These are phyloP conservation scores for Bipolaris sorokiniana DNA, from an alignment of 2,329 filamentous ascomycete genomes.

Conservation along the genomic window DNA sequence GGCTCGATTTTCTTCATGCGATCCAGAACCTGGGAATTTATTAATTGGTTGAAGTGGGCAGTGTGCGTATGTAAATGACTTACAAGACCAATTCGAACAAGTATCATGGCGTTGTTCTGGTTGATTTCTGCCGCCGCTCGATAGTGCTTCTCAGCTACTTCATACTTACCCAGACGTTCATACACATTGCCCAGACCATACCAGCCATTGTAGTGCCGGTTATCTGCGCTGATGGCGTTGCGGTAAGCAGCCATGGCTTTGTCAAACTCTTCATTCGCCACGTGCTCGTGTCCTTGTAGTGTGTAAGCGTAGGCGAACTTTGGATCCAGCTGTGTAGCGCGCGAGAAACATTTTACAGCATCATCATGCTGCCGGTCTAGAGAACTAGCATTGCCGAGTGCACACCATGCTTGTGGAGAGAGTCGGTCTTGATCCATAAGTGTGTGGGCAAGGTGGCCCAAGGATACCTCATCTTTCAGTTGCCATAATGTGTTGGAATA, in stretches of 20 bases:
- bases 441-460: slow-evolving; percentile 91
- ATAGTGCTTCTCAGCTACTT: slow-evolving; percentile 91
- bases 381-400: slow-evolving; percentile 92
- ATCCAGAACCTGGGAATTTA: slow-evolving; percentile 64
- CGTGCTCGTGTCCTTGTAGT: slow-evolving; percentile 92
- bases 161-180: slow-evolving; percentile 87
- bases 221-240: slow-evolving; percentile 82
- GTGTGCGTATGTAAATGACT: slow-evolving; percentile 22
- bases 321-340: slow-evolving; percentile 87
- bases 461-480: slow-evolving; percentile 85
- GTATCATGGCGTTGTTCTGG: slow-evolving; percentile 88
- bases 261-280: slow-evolving; percentile 96
- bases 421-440: slow-evolving; percentile 85
- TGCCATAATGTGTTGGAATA: slow-evolving; percentile 99
- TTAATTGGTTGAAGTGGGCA: slow-evolving; percentile 2
- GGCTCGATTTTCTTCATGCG: slow-evolving; percentile 81
- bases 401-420: slow-evolving; percentile 95
- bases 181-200: slow-evolving; percentile 85
- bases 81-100: slow-evolving; percentile 90
- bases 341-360: slow-evolving; percentile 90
- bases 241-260: slow-evolving; percentile 90
- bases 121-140: slow-evolving; percentile 87
- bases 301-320: slow-evolving; percentile 96
- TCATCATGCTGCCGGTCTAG: slow-evolving; percentile 92
- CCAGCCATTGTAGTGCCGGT: slow-evolving; percentile 96